Percentiles rank a stretch among this genome's conserved stretches.
Conservation (phyloP, 1,139 yeast species). For the Debaryomycetaceae sp. region DNA sequence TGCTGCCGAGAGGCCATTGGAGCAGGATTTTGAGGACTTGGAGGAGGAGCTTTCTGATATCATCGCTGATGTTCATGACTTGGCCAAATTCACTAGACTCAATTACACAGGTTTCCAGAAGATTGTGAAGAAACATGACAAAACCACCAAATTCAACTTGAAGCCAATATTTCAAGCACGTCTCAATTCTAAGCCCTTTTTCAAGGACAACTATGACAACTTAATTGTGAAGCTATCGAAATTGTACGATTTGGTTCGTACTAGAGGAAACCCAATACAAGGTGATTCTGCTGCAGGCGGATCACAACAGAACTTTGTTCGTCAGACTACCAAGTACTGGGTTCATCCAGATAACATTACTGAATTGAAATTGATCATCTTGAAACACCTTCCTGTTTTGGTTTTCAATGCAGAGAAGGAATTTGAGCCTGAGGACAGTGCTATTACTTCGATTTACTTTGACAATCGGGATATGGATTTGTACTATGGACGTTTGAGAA, state of each 20-base stretch:
- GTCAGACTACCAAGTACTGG: conserved; percentile 99
- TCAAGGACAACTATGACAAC: conserved; percentile 88
- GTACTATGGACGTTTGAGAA: conserved; percentile 89
- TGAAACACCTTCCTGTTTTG: conserved; percentile 92
- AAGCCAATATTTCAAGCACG: conserved; percentile 93
- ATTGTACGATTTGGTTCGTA: conserved; percentile 87
- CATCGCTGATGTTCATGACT: conserved; percentile 95
- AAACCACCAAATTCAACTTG: conserved; percentile 75
- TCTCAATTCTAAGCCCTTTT: conserved; percentile 89
- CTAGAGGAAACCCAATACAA: conserved; percentile 89
- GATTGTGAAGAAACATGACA: conserved; percentile 94
- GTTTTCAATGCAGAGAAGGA: conserved; percentile 96
- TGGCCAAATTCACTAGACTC: conserved; percentile 87
- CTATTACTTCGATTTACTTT: conserved; percentile 93
- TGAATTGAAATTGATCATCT: conserved; percentile 86
- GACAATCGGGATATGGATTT: conserved; percentile 87
- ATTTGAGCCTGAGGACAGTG: conserved; percentile 89
- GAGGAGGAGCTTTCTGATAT: conserved; percentile 91
- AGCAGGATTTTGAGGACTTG: conserved; percentile 84
- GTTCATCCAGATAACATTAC: conserved; percentile 98
- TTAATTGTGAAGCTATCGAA: conserved; percentile 86
- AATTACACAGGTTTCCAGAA: conserved; percentile 96
- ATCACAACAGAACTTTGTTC: conserved; percentile 92
- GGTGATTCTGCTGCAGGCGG: conserved; percentile 98
- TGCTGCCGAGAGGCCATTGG: conserved; percentile 42